Percentiles rank a stretch among this genome's conserved stretches.
phyloP scores from a whole-genome alignment of 1,284 basidiomycete species.

The Rhodotorula mucilaginosa region DNA sequence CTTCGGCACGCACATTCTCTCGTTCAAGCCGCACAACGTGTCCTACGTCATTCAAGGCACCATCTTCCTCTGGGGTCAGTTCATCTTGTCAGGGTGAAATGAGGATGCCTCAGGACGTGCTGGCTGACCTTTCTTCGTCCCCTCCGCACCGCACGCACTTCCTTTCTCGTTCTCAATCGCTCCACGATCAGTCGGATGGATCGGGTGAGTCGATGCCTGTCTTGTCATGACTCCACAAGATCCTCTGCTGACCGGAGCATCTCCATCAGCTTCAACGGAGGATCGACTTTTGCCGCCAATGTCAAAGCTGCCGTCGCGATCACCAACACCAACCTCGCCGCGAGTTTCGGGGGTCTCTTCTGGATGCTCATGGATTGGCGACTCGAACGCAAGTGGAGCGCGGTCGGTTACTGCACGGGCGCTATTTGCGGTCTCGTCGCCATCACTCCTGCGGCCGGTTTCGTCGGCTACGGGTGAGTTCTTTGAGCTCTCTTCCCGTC shows the following conservation, averaged over 20 bases:
- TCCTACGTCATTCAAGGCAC: constrained; percentile 52
- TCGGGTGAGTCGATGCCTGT: not conserved
- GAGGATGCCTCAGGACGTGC: not conserved
- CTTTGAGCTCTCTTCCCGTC: not conserved
- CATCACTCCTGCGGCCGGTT: constrained; percentile 56
- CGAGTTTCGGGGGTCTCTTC: constrained; percentile 49
- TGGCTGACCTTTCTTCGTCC: constrained; percentile 23
- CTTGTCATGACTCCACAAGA: too few species aligned
- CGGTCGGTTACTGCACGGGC: constrained; percentile 79
- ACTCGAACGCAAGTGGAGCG: constrained; percentile 53
- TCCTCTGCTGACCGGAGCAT: constrained; percentile 34
- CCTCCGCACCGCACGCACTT: constrained; percentile 8
- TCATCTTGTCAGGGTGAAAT: too few species aligned
- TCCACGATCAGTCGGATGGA: not conserved
- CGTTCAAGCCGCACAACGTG: constrained; percentile 52
- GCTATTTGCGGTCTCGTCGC: constrained; percentile 69
- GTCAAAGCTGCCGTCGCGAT: constrained; percentile 51
- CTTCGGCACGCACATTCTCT: constrained; percentile 50
- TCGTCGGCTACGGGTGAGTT: constrained; percentile 54
- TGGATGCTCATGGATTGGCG: constrained; percentile 53
- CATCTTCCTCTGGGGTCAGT: constrained; percentile 49
- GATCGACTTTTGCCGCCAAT: constrained; percentile 51
- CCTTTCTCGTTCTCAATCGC: not conserved
- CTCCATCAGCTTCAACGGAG: constrained; percentile 44
- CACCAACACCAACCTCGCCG: constrained; percentile 51